Base-by-base conservation (phyloP, 495 filamentous ascomycete species). In the Poronia punctata region DNA sequence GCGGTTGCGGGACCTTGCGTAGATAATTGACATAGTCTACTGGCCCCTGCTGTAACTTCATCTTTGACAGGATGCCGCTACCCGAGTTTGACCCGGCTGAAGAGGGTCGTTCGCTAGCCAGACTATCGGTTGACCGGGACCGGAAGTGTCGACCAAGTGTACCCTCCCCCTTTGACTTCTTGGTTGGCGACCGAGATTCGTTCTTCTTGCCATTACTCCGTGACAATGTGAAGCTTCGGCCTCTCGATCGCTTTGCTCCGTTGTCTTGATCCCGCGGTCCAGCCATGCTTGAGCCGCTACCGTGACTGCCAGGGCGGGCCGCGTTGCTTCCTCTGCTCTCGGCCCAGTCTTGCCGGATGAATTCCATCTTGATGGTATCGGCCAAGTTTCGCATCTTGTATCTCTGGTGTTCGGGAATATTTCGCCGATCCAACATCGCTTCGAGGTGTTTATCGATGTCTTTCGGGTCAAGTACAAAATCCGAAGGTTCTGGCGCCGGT, bases 361-460 rank as follows among this genome's bases (percentile, higher is more conserved):
- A 95, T 45, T 98, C 88, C 47, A 83, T 83, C 64, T 98, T 98
- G 62, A 98, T 87, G 19, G 83, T 84, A 40, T 82, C 77, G 39
- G 86, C 86, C 35, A 98, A 67, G 21, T 78, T 86, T 20, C 92
- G 78, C 87, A 98, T 95, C 62, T 88, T 88, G 55, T 90, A 83
- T 38, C 88, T 75, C 71, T 94, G 88, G 44, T 94, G 84, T 48
- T 92, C 83, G 14, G 92, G 89, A 37, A 98, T 88, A 55, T 96
- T 93, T 40, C 88, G 74, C 20, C 86, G 77, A 62, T 94, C 85
- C 34, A 85, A 53, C 74, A 85, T 86, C 15, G 60, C 72, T 49
- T 84, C 80, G 43, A 84, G 77, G 35, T 75, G 71, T 38, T 57
- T 61, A 36, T 77, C 72, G 35, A 68, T 54, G 31, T 68, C 54